Conservation (phyloP, 2,329 filamentous ascomycete species). For the Mycosphaerella sp. region DNA sequence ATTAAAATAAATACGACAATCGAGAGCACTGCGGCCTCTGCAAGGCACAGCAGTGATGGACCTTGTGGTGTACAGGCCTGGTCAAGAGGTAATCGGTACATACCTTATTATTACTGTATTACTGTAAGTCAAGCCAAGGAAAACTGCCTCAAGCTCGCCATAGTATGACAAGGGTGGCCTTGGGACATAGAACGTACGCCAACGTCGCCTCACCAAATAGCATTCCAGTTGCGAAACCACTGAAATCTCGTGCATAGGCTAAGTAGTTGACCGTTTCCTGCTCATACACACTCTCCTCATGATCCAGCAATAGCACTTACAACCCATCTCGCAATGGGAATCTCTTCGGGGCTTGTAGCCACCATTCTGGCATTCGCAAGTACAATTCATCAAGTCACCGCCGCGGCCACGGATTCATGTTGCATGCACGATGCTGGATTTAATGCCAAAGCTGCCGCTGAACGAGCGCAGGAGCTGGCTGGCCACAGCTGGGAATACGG, state of each 20-base stretch:
- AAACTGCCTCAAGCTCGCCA: slow-evolving; percentile 3
- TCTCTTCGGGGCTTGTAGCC: not conserved
- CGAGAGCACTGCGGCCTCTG: too few relatives aligned
- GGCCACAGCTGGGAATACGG: slow-evolving; percentile 38
- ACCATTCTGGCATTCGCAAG: not conserved
- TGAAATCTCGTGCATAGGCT: not conserved
- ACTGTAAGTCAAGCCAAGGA: not conserved
- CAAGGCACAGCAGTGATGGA: too few relatives aligned
- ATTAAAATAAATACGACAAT: too few relatives aligned
- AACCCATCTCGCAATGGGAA: slow-evolving; percentile 1
- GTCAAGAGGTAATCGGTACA: too few relatives aligned
- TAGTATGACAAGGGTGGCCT: slow-evolving; percentile 1
- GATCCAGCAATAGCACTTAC: not conserved
- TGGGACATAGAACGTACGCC: not conserved
- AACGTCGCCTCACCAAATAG: slow-evolving; percentile 3
- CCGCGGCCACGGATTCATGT: slow-evolving; percentile 5
- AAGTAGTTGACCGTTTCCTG: not conserved
- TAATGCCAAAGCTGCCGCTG: slow-evolving; percentile 9
- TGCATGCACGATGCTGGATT: slow-evolving; percentile 13
- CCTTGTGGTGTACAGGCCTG: too few relatives aligned
- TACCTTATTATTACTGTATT: not conserved
- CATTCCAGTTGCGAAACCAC: slow-evolving; percentile 4
- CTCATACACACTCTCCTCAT: not conserved
- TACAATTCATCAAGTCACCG: not conserved
- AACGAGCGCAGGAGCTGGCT: slow-evolving; percentile 14